These are phyloP conservation scores for Aspergillus udagawae DNA, from an alignment of 2,329 filamentous ascomycete species.

Conservation along the genomic window DNA sequence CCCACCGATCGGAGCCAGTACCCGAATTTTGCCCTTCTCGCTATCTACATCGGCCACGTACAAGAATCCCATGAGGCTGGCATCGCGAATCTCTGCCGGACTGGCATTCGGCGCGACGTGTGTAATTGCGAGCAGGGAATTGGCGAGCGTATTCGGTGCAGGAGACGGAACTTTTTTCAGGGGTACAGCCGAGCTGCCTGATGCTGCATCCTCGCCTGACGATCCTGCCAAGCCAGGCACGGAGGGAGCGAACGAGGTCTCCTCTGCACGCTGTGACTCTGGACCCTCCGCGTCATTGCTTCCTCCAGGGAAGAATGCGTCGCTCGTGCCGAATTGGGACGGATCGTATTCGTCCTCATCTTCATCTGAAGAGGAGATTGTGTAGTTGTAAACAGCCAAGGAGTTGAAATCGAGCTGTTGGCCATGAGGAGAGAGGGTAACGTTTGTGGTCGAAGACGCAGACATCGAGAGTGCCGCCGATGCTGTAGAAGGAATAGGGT, in stretches of 20 bases:
- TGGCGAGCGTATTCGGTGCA: conserved; percentile 59
- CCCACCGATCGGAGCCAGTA: conserved; percentile 80
- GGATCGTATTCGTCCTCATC: conserved; percentile 47
- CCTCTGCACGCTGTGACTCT: conserved; percentile 11
- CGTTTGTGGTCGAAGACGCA: conserved; percentile 46
- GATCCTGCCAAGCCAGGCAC: conserved; percentile 21
- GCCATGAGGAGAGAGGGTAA: conserved; percentile 80
- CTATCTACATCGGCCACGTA: conserved; percentile 91
- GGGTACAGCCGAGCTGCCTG: conserved; percentile 23
- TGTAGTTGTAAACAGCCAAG: conserved; percentile 68
- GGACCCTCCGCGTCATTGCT: conserved; percentile 20
- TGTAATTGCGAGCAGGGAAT: conserved; percentile 81
- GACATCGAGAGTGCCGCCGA: conserved; percentile 32
- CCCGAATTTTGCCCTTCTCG: conserved; percentile 71
- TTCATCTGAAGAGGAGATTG: conserved; percentile 53
- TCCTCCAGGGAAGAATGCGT: conserved; percentile 35
- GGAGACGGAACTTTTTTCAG: conserved; percentile 63
- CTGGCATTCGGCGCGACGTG: conserved; percentile 67
- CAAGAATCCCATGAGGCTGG: conserved; percentile 85
- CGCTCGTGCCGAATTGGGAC: conserved; percentile 25
- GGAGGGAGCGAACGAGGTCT: conserved; percentile 15
- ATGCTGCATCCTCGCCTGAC: conserved; percentile 13
- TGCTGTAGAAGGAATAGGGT: conserved; percentile 42
- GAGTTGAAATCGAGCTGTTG: conserved; percentile 76
- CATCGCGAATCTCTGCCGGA: conserved; percentile 69